Conservation (phyloP, 495 filamentous ascomycete genomes). For the Oidiodendron maius region DNA sequence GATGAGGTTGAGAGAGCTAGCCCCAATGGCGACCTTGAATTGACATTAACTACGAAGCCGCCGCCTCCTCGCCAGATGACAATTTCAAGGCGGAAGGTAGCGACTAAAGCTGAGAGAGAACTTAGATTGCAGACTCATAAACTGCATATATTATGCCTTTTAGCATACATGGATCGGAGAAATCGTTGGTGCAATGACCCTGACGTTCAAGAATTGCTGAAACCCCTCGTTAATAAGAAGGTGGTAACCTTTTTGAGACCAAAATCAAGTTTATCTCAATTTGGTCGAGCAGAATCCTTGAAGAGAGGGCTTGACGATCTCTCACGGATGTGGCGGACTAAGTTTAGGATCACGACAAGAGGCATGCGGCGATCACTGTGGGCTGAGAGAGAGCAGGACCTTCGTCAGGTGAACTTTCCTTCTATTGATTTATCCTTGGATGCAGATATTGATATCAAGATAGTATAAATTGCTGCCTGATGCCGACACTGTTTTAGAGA, state of each 20-base stretch:
- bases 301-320: slow-evolving; percentile 70
- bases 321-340: slow-evolving; percentile 56
- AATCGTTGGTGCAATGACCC: slow-evolving; percentile 88
- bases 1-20: slow-evolving; percentile 26
- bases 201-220: slow-evolving; percentile 54
- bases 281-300: slow-evolving; percentile 63
- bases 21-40: slow-evolving; percentile 17
- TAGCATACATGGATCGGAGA: slow-evolving; percentile 65
- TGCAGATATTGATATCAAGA: slow-evolving; percentile 4
- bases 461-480: slow-evolving; percentile 51
- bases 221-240: slow-evolving; percentile 52
- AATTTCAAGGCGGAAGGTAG: slow-evolving; percentile 13
- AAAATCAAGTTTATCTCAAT: slow-evolving; percentile 57
- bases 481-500: slow-evolving; percentile 46
- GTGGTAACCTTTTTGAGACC: slow-evolving; percentile 59
- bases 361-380: slow-evolving; percentile 68
- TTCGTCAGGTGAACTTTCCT: slow-evolving; percentile 44
- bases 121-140: slow-evolving; percentile 77
- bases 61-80: slow-evolving; percentile 20
- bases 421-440: slow-evolving; percentile 15
- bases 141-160: slow-evolving; percentile 73
- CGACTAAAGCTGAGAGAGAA: slow-evolving; percentile 65
- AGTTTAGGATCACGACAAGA: slow-evolving; percentile 62
- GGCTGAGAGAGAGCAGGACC: slow-evolving; percentile 55
- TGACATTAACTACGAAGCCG: slow-evolving; percentile 20